Evolutionary conservation across 2,329 filamentous ascomycete species (phyloP).

Genomic region (Aspergillus awamori): DNA sequence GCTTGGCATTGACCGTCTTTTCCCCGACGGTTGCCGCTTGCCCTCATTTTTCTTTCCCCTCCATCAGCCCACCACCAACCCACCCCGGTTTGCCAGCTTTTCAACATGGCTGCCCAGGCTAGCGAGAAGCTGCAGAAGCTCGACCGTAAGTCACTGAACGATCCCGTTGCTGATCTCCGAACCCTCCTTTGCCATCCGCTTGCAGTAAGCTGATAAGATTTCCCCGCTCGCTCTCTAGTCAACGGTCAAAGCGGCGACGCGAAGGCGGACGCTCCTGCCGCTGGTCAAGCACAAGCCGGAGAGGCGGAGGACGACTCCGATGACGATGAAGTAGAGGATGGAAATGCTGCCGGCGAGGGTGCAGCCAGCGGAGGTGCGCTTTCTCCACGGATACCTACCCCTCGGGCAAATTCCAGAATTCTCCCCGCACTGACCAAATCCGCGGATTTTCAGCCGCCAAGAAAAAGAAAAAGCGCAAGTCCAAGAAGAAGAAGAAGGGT

Average conservation of each 20-base stretch:
- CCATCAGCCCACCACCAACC: slow-evolving; percentile 26
- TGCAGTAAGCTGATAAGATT: slow-evolving; percentile 25
- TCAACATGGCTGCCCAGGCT: slow-evolving; percentile 47
- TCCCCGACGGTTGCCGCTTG: slow-evolving; percentile 10
- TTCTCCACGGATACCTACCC: background rate
- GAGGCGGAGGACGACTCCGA: slow-evolving; percentile 59
- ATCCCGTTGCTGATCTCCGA: background rate
- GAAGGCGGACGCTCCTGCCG: slow-evolving; percentile 35
- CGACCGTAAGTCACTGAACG: slow-evolving; percentile 35
- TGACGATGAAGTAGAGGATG: slow-evolving; percentile 54
- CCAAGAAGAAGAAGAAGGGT: slow-evolving; percentile 68
- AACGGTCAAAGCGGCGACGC: slow-evolving; percentile 43
- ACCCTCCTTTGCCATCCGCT: background rate
- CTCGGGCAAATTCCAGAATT: background rate
- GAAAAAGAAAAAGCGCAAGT: slow-evolving; percentile 84
- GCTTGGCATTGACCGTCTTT: slow-evolving; percentile 17
- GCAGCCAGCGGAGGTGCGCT: slow-evolving; percentile 41
- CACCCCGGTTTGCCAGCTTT: slow-evolving; percentile 23
- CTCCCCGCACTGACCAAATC: slow-evolving; percentile 11
- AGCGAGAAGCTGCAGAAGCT: slow-evolving; percentile 46
- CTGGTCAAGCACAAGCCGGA: slow-evolving; percentile 42
- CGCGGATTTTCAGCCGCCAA: slow-evolving; percentile 50
- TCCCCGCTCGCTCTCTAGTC: slow-evolving; percentile 31
- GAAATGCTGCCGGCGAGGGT: slow-evolving; percentile 44
- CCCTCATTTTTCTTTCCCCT: slow-evolving; percentile 24